Evolutionary conservation across 208 protist species (phyloP).

Genomic region (Polymyxa betae): DNA sequence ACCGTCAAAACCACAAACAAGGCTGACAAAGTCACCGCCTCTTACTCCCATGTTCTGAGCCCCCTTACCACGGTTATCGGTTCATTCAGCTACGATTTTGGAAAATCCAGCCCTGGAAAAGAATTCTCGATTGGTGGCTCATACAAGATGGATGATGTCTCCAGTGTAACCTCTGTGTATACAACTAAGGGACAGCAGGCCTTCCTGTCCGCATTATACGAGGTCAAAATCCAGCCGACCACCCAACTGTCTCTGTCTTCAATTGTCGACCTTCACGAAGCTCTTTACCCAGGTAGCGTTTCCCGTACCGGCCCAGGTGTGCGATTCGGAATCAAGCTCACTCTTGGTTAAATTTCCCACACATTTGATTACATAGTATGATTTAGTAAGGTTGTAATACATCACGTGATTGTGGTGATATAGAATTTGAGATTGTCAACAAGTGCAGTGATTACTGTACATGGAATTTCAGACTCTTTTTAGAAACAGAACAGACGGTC

Average conservation of each 20-base stretch:
- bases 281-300: too few relatives aligned
- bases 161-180: slow-evolving; percentile 3
- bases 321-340: slow-evolving; percentile 40
- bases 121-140: slow-evolving; percentile 38
- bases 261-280: slow-evolving; percentile 36
- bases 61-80: not conserved
- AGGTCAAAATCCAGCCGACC: slow-evolving; percentile 35
- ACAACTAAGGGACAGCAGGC: not conserved
- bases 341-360: slow-evolving; percentile 35
- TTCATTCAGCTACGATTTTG: slow-evolving; percentile 49
- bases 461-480: too few relatives aligned
- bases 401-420: too few relatives aligned
- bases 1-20: slow-evolving; percentile 48
- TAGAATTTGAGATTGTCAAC: too few relatives aligned
- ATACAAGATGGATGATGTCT: slow-evolving; percentile 40
- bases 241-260: not conserved
- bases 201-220: slow-evolving; percentile 28
- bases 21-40: slow-evolving; percentile 22
- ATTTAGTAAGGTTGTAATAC: too few relatives aligned
- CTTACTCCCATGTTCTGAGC: slow-evolving; percentile 21
- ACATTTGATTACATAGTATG: too few relatives aligned
- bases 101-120: slow-evolving; percentile 1
- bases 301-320: too few relatives aligned
- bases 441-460: too few relatives aligned
- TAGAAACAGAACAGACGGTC: too few relatives aligned